These are phyloP conservation scores for Leonotis leonurus DNA, from an alignment of 257 asterid genomes.

Conservation along the genomic window DNA sequence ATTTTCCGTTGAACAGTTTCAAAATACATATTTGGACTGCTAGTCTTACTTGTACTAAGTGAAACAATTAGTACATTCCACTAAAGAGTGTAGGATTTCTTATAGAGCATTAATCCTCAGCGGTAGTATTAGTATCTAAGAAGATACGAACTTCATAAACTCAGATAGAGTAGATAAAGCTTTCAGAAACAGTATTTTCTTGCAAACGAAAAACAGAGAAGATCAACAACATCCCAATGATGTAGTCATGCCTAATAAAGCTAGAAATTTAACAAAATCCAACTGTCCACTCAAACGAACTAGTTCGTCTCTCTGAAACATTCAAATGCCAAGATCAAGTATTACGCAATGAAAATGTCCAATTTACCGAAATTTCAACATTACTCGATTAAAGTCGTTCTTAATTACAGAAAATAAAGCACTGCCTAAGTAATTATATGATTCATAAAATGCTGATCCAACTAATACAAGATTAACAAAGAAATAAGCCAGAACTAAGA, in stretches of 20 bases:
- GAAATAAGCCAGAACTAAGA: neutral
- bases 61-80: neutral
- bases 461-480: neutral
- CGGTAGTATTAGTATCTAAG: neutral
- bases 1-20: neutral
- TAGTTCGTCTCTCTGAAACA: neutral
- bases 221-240: neutral
- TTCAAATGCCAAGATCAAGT: neutral
- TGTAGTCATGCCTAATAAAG: neutral
- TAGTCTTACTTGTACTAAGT: neutral
- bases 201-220: neutral
- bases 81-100: neutral
- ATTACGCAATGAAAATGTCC: neutral
- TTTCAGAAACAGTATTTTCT: too few species aligned
- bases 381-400: slow-evolving; percentile 1
- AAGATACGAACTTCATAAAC: too few species aligned
- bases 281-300: neutral
- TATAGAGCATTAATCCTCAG: neutral
- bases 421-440: neutral
- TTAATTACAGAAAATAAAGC: neutral
- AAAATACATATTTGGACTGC: neutral
- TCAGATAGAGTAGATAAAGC: too few species aligned
- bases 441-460: slow-evolving; percentile 14
- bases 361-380: neutral
- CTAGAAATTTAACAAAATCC: neutral